Evolutionary conservation across 805 yeast species (phyloP), one percentile per base, ranked within the genome.

Genomic region (Starmera pachycereana): DNA sequence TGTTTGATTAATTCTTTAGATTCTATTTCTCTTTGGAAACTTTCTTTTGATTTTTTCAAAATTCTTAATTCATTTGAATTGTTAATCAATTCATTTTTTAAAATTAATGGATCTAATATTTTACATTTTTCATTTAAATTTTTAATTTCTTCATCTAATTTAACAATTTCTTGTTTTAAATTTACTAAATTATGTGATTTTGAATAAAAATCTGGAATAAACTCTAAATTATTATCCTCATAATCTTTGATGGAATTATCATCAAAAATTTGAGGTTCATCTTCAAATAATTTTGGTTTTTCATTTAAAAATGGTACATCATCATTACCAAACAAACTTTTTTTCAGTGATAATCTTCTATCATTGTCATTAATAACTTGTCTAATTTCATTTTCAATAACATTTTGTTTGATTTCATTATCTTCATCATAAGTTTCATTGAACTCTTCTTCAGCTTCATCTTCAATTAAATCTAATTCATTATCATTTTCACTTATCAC

Each of bases 11-110:
- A 62, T 51, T 84, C 89, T 48, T 82, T 83, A 3, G 77, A 56
- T 37, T 74, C 75, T n/a, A 87, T 69, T 52, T 89, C 97, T 44
- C 82, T 66, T 30, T 72, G 74, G 41, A 87, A 66, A 41, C 86
- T 76, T 12, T 70, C 48, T 37, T 74, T 73, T 0, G 96, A 87
- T 50, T 80, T 82, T 37, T 64, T 66, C 46, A 90, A 60, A 36
- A 88, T 69, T 41, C 78, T 72, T 37, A 83, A 61, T 52, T 88
- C 92, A 5, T 76, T 69, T 6, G 72, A 60, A 54, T 84, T 84
- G 55, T 86, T 83, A 0, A 94, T 86, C 29, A 90, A 62, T 50
- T 86, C 95, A 0, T 97, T 96, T 53, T 90, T 90, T 35, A 69
- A 65, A 32, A 86, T 57, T 36, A 90, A 63, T 6, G 90, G 81